A percentile compares a stretch with the other conserved stretches of the same genome.
Evolutionary conservation across 148 eudicot genomes (phyloP).

Genomic region (Pouteria glomerata): DNA sequence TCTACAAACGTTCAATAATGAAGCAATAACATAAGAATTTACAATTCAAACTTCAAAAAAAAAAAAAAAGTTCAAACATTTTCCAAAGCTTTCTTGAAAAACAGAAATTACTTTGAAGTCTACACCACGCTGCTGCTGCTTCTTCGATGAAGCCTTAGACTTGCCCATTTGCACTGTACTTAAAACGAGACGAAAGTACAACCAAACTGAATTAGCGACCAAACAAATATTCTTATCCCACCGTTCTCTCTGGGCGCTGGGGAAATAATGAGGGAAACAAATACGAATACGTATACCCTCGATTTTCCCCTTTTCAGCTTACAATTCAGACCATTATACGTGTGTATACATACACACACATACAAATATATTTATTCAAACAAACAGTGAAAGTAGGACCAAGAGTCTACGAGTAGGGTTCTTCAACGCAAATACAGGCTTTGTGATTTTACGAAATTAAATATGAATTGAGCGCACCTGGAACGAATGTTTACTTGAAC

Average conservation of each 20-base stretch:
- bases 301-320: background rate
- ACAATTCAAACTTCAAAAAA: too few relatives aligned
- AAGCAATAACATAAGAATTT: background rate
- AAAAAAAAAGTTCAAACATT: too few relatives aligned
- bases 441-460: too few relatives aligned
- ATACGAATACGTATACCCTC: background rate
- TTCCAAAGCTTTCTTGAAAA: background rate
- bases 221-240: background rate
- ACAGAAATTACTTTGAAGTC: constrained; percentile 53
- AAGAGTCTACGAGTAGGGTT: too few relatives aligned
- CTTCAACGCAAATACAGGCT: too few relatives aligned
- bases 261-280: background rate
- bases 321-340: too few relatives aligned
- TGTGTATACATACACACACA: too few relatives aligned
- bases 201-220: background rate
- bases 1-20: constrained; percentile 34
- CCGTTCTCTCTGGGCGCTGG: background rate
- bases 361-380: too few relatives aligned
- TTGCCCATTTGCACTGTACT: constrained; percentile 36
- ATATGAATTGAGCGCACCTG: too few relatives aligned
- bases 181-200: background rate
- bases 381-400: too few relatives aligned
- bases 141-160: constrained; percentile 45
- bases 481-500: too few relatives aligned
- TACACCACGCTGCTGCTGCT: constrained; percentile 48